phyloP scores from a whole-genome alignment of 78 protist genomes.

The Guillardia theta region DNA sequence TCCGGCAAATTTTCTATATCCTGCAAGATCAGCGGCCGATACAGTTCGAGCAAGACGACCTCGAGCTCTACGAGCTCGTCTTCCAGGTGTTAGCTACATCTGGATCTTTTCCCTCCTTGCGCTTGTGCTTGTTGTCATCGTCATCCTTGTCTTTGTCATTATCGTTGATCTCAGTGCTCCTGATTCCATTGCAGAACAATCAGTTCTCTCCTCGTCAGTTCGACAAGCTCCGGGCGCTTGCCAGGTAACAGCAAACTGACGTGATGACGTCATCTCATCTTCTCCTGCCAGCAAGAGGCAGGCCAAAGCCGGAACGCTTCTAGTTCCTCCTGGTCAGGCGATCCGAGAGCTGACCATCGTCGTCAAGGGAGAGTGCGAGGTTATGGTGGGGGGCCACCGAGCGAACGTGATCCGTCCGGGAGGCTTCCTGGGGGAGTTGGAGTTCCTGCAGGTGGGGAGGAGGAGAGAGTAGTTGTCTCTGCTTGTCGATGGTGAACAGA shows the following conservation, averaged over 20 bases:
- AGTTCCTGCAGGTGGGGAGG: too few relatives aligned
- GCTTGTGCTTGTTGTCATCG: too few relatives aligned
- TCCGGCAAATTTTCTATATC: not conserved
- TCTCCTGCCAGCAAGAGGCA: not conserved
- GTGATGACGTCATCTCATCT: not conserved
- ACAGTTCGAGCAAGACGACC: not conserved
- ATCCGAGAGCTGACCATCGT: not conserved
- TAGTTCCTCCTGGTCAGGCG: not conserved
- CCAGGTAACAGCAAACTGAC: not conserved
- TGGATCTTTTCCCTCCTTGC: too few relatives aligned
- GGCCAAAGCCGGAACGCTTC: not conserved
- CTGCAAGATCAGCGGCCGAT: not conserved
- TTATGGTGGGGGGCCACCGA: not conserved
- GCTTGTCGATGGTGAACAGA: too few relatives aligned
- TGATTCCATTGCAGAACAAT: too few relatives aligned
- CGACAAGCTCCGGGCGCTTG: not conserved
- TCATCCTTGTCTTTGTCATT: too few relatives aligned
- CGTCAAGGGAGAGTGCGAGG: not conserved
- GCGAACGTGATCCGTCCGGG: not conserved
- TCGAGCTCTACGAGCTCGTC: not conserved
- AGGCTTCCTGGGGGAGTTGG: not conserved
- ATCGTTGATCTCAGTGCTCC: too few relatives aligned
- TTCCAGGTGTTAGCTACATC: too few relatives aligned
- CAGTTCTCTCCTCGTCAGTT: not conserved
- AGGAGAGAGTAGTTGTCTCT: too few relatives aligned